phyloP scores from a whole-genome alignment of 768 basidiomycete species.

The Glaciozyma martinii region DNA sequence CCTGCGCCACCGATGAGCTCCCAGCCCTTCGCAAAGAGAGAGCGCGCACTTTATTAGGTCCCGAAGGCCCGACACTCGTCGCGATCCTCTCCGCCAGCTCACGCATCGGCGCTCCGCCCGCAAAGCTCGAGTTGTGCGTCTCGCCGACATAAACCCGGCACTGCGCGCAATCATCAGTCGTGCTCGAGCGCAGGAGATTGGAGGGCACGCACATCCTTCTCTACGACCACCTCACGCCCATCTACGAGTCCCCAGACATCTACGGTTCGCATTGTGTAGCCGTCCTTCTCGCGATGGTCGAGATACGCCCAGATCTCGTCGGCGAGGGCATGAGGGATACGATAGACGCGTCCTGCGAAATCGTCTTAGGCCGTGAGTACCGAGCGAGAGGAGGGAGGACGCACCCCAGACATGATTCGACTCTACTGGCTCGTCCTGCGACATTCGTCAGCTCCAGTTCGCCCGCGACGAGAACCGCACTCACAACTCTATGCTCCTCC shows the following conservation, averaged over 20 bases:
- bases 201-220: conserved; percentile 36
- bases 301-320: conserved; percentile 10
- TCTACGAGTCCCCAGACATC: conserved; percentile 61
- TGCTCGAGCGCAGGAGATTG: not conserved
- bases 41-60: conserved; percentile 65
- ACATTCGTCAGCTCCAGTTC: conserved; percentile 26
- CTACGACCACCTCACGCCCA: conserved; percentile 48
- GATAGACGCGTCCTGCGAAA: conserved; percentile 64
- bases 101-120: conserved; percentile 72
- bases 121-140: conserved; percentile 78
- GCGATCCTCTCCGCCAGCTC: conserved; percentile 61
- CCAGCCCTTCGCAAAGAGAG: not conserved
- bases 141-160: conserved; percentile 75
- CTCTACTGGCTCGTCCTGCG: conserved; percentile 43
- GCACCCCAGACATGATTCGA: conserved; percentile 73
- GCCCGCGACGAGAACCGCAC: not conserved
- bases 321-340: conserved; percentile 62
- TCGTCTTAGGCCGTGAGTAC: not conserved
- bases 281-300: conserved; percentile 52
- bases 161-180: not conserved
- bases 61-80: conserved; percentile 72
- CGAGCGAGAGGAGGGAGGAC: not conserved
- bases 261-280: conserved; percentile 73
- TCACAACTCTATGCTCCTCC: conserved; percentile 44
- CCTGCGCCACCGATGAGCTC: conserved; percentile 45